These are phyloP conservation scores for Wallacemonas sp. DNA, from an alignment of 208 protist genomes.

Conservation along the genomic window DNA sequence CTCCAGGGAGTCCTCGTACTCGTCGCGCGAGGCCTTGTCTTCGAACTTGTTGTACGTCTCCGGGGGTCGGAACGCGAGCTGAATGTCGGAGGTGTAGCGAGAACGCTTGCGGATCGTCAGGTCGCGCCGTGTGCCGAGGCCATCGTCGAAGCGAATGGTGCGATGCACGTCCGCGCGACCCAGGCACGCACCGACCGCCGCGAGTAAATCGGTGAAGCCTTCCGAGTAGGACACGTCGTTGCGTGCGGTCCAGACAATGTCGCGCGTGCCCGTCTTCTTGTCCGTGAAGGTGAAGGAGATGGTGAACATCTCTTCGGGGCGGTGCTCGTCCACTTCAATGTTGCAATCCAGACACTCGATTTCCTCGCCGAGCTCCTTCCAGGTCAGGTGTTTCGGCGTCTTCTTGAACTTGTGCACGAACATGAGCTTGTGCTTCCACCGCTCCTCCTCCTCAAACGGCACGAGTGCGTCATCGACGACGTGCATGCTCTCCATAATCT, in stretches of 20 bases:
- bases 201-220: constrained; percentile 85
- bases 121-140: constrained; percentile 65
- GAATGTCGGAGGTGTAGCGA: constrained; percentile 85
- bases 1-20: constrained; percentile 73
- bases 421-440: constrained; percentile 90
- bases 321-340: constrained; percentile 86
- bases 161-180: constrained; percentile 83
- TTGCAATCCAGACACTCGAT: constrained; percentile 90
- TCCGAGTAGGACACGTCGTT: constrained; percentile 87
- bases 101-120: constrained; percentile 82
- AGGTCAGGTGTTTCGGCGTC: constrained; percentile 87
- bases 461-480: constrained; percentile 70
- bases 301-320: constrained; percentile 87
- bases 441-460: constrained; percentile 76
- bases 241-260: constrained; percentile 70
- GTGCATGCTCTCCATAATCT: constrained; percentile 61
- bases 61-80: constrained; percentile 74
- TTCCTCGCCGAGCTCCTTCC: constrained; percentile 86
- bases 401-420: constrained; percentile 88
- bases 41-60: constrained; percentile 84
- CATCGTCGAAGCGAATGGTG: constrained; percentile 90
- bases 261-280: constrained; percentile 70
- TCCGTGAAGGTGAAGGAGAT: constrained; percentile 84
- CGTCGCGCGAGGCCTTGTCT: constrained; percentile 73
- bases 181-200: constrained; percentile 79